Percentiles rank a stretch among this genome's conserved stretches.
These are phyloP conservation scores for Didymella exigua DNA, from an alignment of 2,329 filamentous ascomycete species.

Conservation along the genomic window DNA sequence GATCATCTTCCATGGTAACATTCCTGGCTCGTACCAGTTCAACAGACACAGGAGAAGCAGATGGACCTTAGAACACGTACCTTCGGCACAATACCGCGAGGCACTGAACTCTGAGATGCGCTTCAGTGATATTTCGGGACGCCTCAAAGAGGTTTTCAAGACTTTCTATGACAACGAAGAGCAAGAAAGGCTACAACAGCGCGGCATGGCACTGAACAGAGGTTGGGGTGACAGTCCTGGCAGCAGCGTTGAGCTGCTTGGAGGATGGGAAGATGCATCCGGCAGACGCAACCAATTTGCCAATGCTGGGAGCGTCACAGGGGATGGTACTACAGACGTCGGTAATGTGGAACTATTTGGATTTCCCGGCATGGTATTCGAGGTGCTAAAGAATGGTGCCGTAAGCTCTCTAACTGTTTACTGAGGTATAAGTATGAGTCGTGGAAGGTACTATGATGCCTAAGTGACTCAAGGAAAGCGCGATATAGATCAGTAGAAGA, in stretches of 20 bases:
- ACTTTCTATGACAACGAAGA: slow-evolving; percentile 63
- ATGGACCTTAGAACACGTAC: slow-evolving; percentile 71
- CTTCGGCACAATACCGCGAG: slow-evolving; percentile 51
- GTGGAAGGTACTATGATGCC: background rate
- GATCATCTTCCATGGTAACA: slow-evolving; percentile 90
- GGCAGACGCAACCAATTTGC: slow-evolving; percentile 43
- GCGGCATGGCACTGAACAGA: slow-evolving; percentile 83
- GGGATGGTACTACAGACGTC: slow-evolving; percentile 57
- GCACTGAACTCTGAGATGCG: slow-evolving; percentile 73
- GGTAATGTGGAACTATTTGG: slow-evolving; percentile 86
- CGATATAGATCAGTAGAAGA: background rate
- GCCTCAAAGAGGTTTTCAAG: slow-evolving; percentile 73
- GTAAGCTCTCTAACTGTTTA: slow-evolving; percentile 91
- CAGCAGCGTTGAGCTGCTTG: slow-evolving; percentile 74
- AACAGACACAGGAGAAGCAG: slow-evolving; percentile 89
- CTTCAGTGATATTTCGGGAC: slow-evolving; percentile 64
- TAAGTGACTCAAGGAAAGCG: background rate
- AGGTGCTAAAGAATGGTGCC: slow-evolving; percentile 89
- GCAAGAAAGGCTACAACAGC: slow-evolving; percentile 60
- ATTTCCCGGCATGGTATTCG: slow-evolving; percentile 92
- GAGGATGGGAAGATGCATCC: slow-evolving; percentile 72
- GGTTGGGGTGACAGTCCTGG: slow-evolving; percentile 92
- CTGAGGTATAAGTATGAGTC: slow-evolving; percentile 52
- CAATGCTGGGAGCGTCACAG: slow-evolving; percentile 45
- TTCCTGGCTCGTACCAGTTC: slow-evolving; percentile 95